Conservation (phyloP, 192 early-diverging fungal genomes). For the Podila horticola region DNA sequence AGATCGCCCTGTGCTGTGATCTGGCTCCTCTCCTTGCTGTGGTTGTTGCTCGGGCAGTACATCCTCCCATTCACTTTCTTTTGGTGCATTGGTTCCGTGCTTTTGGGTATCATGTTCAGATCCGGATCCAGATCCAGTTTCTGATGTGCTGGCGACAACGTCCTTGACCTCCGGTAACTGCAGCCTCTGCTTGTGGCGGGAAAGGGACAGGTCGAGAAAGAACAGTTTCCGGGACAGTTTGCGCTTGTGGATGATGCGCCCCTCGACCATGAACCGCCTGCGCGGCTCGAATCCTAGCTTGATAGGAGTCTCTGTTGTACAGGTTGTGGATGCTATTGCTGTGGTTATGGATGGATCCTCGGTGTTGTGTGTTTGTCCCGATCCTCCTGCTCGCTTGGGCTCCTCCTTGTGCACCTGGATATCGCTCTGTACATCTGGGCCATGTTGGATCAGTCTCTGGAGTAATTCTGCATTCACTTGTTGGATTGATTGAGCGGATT, state of each 20-base stretch:
- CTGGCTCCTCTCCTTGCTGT: background rate
- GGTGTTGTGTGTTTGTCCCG: background rate
- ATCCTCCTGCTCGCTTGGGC: background rate
- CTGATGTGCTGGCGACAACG: background rate
- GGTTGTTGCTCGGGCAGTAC: background rate
- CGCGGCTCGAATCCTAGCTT: conserved; percentile 28
- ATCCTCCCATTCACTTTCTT: conserved; percentile 24
- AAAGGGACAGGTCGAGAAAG: conserved; percentile 32
- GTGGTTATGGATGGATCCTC: background rate
- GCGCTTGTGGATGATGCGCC: conserved; percentile 46
- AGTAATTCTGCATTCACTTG: conserved; percentile 21
- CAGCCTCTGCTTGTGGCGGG: background rate
- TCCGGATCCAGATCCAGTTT: background rate
- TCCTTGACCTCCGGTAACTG: background rate
- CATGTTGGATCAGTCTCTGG: conserved; percentile 6
- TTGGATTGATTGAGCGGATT: conserved; percentile 1
- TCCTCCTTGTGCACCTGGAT: background rate
- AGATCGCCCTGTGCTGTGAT: background rate
- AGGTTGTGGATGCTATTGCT: background rate
- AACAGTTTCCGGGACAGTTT: conserved; percentile 37
- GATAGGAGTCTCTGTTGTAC: background rate
- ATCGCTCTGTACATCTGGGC: background rate
- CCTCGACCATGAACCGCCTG: conserved; percentile 24
- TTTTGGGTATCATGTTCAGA: background rate
- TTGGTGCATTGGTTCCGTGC: background rate